Base-by-base conservation (phyloP, 2,329 filamentous ascomycete genomes). In the Exophiala mesophila region DNA sequence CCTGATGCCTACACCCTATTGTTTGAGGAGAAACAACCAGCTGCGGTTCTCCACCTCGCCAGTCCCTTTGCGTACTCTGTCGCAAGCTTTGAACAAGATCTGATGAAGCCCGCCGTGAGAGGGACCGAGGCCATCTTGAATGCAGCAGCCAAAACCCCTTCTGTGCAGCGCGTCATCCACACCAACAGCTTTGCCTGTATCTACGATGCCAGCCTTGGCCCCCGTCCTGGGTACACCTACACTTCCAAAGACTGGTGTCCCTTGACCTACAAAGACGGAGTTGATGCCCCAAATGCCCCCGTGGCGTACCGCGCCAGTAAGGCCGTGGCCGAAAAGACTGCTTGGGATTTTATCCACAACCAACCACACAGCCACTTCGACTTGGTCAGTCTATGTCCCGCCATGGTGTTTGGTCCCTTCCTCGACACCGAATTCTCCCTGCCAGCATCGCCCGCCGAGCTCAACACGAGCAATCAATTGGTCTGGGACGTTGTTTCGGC, bases 121-220 rank as follows among this genome's bases (percentile, higher is more conserved):
- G 59, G 58, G 2, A 60, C 58, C 4, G 42, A 50, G 15, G 48
- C 52, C 3, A 44, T 62, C 5, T 53, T 59, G n/a, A 39, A 52
- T 33, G 59, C 59, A 13, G 57, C 59, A 1, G 16, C 42, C 12
- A 37, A 36, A 19, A 39, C 49, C 7, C 20, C 45, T 1, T 42
- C 36, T 4, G 45, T 60, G 3, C 49, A 53, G 18, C 40, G 55
- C 2, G 49, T 61, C 3, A 48, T 61, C 4, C 59, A 72, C 7
- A 74, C 72, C 10, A 70, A 66, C 41, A 73, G 69, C 13, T 73
- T 74, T 47, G 72, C 71, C 2, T 59, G 65, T 28, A 67, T 74
- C 21, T 51, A 68, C 41, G 66, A 76, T 52, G 50, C 63, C 8
- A 36, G 38, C 3, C 54, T 63, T 38, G 67, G 65, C 0, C 49